Evolutionary conservation across 169 alveolate species (phyloP), one percentile per base, ranked within the genome.

Genomic region (Plasmodium blacklocki): DNA sequence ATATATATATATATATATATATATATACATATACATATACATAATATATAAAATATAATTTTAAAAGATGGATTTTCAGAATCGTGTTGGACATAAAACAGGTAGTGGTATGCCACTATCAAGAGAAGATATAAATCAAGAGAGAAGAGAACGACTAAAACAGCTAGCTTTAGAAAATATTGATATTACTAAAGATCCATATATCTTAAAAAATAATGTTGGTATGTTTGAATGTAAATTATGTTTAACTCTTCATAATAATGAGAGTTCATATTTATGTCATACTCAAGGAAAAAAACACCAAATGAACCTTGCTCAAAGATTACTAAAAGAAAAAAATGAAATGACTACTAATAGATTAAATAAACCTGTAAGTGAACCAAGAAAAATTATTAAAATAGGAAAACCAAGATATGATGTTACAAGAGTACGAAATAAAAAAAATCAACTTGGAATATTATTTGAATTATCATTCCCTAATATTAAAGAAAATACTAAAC

Each of bases 221-320:
- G 99, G 99, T 23, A 93, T 97, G 70, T 97, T 89, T 49, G 97
- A 95, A 67, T 78, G 93, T 76, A 97, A 99, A 70, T 96, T 99
- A 56, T 98, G 99, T 92, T 95, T 98, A 52, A 99, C 99, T 14
- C 94, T 98, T 45, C 99, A 98, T 93, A 97, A 99, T 43, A 97
- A 98, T 89, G 99, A 99, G 92, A 99, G 99, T 14, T 95, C 98
- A 12, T 99, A 98, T 94, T 93, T 98, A 63, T 98, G 99, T 3
- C 99, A 98, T 88, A 98, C 99, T 32, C 99, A 98, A 94, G 99
- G 99, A 12, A 97, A 98, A 88, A 98, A 97, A 83, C 99, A 98
- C 88, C 98, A 98, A 93, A 95, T 98, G 63, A 98, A 98, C 92
- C 96, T 99, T 52, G 98, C 98, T 21, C 94, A 99, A 78, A 96